Evolutionary conservation across 768 basidiomycete species (phyloP).

Genomic region (Leccinum subtestaceum): DNA sequence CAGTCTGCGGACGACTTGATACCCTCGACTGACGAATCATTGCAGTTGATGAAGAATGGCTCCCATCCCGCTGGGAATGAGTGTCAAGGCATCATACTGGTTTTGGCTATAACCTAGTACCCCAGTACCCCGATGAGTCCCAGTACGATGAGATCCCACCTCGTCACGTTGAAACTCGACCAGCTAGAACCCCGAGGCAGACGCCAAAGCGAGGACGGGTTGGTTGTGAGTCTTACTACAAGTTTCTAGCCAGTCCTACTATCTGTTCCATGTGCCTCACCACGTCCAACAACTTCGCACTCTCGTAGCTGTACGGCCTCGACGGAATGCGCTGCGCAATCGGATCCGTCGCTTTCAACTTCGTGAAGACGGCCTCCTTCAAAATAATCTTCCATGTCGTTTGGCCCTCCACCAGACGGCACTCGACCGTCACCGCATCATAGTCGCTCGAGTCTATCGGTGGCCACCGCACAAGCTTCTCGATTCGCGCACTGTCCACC

Average conservation of each 20-base stretch:
- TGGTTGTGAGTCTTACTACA: slow-evolving; percentile 62
- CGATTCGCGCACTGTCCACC: slow-evolving; percentile 12
- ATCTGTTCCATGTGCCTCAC: slow-evolving; percentile 13
- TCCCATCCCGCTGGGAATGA: no score
- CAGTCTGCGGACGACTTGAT: slow-evolving; percentile 45
- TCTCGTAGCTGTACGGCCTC: slow-evolving; percentile 16
- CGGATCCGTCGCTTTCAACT: slow-evolving; percentile 12
- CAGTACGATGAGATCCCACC: slow-evolving; percentile 37
- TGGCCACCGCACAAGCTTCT: slow-evolving; percentile 15
- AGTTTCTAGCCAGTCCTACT: slow-evolving; percentile 2
- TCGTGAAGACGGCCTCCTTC: slow-evolving; percentile 11
- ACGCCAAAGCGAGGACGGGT: slow-evolving; percentile 92
- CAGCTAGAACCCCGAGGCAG: slow-evolving; percentile 75
- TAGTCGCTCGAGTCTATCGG: not conserved
- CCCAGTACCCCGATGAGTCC: not conserved
- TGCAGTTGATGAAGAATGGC: no score
- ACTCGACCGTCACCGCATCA: slow-evolving; percentile 20
- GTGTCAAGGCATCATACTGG: no score
- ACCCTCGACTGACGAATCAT: no score
- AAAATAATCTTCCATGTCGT: slow-evolving; percentile 15
- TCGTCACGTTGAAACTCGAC: slow-evolving; percentile 92
- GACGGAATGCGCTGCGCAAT: slow-evolving; percentile 8
- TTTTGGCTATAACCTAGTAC: not conserved
- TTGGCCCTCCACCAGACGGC: slow-evolving; percentile 7
- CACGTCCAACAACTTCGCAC: slow-evolving; percentile 13